Conservation (phyloP, 208 protist species). For the Crithidia sp. region DNA sequence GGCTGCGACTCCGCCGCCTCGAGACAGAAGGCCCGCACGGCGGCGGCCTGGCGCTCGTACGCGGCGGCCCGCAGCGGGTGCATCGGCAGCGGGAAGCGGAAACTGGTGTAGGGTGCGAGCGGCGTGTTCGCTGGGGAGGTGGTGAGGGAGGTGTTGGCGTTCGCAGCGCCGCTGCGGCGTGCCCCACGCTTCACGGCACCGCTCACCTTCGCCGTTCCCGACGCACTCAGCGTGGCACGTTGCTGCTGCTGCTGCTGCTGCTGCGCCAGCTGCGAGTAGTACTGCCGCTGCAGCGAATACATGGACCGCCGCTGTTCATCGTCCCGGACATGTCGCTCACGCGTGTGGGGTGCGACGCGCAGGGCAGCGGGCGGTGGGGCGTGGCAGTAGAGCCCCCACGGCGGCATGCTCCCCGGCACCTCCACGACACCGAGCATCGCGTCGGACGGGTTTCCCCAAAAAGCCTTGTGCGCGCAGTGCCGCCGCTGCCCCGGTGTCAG, state of each 20-base stretch:
- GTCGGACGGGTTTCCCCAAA: slow-evolving; percentile 53
- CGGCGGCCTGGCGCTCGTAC: slow-evolving; percentile 15
- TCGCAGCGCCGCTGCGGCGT: not conserved
- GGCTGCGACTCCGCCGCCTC: not conserved
- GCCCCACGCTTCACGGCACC: not conserved
- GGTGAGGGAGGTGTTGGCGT: slow-evolving; percentile 3
- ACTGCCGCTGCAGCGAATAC: slow-evolving; percentile 26
- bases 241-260: slow-evolving; percentile 6
- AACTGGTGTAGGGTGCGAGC: not conserved
- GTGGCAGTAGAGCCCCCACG: slow-evolving; percentile 39
- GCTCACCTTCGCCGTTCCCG: too few relatives aligned
- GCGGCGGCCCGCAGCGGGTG: slow-evolving; percentile 26
- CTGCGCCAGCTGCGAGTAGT: slow-evolving; percentile 24
- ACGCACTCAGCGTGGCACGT: too few relatives aligned
- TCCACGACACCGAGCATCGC: slow-evolving; percentile 48
- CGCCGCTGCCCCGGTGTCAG: slow-evolving; percentile 12
- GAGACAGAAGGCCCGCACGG: slow-evolving; percentile 1
- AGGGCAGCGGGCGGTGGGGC: not conserved
- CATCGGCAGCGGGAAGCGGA: slow-evolving; percentile 1
- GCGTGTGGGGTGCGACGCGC: too few relatives aligned
- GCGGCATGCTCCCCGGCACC: slow-evolving; percentile 42
- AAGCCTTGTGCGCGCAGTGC: slow-evolving; percentile 2
- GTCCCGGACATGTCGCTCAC: not conserved
- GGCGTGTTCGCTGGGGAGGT: slow-evolving; percentile 11
- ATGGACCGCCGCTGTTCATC: not conserved